These are phyloP conservation scores for Geotrichum cucujoidarum DNA, from an alignment of 1,139 yeast species.

Conservation along the genomic window DNA sequence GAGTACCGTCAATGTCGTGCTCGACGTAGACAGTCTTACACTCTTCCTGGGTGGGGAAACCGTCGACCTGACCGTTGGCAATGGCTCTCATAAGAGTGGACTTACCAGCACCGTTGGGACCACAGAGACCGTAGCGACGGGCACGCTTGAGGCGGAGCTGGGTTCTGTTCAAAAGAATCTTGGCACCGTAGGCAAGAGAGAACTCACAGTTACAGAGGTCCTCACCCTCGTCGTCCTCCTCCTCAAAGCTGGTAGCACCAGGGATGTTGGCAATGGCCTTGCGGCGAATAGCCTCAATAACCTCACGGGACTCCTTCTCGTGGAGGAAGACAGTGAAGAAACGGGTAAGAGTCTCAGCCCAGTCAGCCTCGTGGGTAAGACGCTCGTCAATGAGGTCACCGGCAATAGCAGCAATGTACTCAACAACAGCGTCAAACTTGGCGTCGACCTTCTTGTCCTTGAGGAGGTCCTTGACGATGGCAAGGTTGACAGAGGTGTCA, in stretches of 20 bases:
- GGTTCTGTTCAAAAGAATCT: constrained; percentile 98
- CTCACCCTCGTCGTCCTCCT: constrained; percentile 99
- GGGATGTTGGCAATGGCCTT: constrained; percentile 97
- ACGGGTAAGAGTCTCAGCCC: constrained; percentile 85
- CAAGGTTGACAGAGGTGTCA: constrained; percentile 83
- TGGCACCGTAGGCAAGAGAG: constrained; percentile 99
- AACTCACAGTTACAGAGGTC: constrained; percentile 99
- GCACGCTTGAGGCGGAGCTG: constrained; percentile 98
- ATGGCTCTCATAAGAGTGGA: constrained; percentile 99
- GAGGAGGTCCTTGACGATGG: constrained; percentile 69
- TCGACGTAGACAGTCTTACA: constrained; percentile 98
- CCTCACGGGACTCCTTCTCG: constrained; percentile 84
- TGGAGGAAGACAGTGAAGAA: constrained; percentile 94
- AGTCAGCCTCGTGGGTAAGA: constrained; percentile 84
- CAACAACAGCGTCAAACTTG: constrained; percentile 64
- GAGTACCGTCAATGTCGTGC: constrained; percentile 98
- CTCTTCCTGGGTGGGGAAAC: constrained; percentile 98
- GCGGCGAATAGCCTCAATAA: constrained; percentile 93
- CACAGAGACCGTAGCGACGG: constrained; percentile 99
- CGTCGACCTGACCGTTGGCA: constrained; percentile 99
- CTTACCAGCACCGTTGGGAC: constrained; percentile 99
- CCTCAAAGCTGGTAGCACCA: constrained; percentile 90
- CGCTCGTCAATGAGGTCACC: constrained; percentile 99
- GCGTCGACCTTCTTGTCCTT: constrained; percentile 63
- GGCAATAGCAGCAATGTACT: constrained; percentile 90